Percentiles rank a stretch among this genome's conserved stretches.
These are phyloP conservation scores for Tulasnella sp. DNA, from an alignment of 768 basidiomycete species.

Conservation along the genomic window DNA sequence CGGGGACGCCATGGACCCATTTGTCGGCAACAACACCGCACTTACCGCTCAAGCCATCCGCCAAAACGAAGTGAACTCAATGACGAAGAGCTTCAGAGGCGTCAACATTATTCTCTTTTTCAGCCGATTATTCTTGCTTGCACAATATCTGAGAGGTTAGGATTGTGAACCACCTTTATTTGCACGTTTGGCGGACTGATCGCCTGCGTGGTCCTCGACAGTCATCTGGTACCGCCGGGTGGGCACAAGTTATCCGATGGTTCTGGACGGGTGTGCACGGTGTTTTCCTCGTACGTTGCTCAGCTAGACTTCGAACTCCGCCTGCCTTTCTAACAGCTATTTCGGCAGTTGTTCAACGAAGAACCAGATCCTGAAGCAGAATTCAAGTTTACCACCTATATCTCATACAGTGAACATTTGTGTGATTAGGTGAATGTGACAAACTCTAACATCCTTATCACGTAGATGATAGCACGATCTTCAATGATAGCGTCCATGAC, in stretches of 20 bases:
- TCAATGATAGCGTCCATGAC: not conserved
- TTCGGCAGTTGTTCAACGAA: not conserved
- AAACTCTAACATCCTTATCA: not conserved
- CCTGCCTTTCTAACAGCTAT: not conserved
- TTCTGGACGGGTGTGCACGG: not conserved
- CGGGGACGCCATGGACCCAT: too few relatives aligned
- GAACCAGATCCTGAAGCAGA: not conserved
- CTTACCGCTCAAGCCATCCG: not conserved
- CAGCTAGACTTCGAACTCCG: not conserved
- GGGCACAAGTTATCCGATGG: not conserved
- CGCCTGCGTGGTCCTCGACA: not conserved
- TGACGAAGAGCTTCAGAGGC: not conserved
- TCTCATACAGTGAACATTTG: not conserved
- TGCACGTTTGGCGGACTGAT: too few relatives aligned
- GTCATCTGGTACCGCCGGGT: not conserved
- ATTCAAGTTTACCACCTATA: not conserved
- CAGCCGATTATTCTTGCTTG: not conserved
- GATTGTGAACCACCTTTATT: too few relatives aligned
- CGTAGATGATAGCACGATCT: not conserved
- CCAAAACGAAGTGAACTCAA: not conserved
- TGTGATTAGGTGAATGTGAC: not conserved
- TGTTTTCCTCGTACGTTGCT: not conserved
- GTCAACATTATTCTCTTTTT: not conserved
- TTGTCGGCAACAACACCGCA: too few relatives aligned
- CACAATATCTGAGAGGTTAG: not conserved